These are phyloP conservation scores for Ophiostoma triangulosporum DNA, from an alignment of 2,329 filamentous ascomycete species.

Conservation along the genomic window DNA sequence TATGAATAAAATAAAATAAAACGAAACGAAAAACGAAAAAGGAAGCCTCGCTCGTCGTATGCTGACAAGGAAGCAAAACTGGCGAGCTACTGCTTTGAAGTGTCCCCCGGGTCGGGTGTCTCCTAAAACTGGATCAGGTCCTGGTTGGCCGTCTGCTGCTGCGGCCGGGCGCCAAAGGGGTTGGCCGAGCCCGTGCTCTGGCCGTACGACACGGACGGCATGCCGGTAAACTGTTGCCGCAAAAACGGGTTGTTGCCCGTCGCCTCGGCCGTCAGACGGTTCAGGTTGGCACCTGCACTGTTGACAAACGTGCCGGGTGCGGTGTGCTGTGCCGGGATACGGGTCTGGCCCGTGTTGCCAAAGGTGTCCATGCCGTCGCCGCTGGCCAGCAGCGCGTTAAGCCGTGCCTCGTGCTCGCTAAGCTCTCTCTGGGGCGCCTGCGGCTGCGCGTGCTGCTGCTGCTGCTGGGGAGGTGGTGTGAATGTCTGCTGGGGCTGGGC, in stretches of 20 bases:
- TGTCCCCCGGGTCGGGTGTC: neutral
- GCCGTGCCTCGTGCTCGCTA: slow-evolving; percentile 54
- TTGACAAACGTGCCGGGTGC: slow-evolving; percentile 95
- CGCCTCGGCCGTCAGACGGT: slow-evolving; percentile 54
- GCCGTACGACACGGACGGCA: slow-evolving; percentile 47
- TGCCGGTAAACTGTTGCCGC: slow-evolving; percentile 68
- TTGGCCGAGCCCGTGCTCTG: slow-evolving; percentile 37
- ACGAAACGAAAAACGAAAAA: no score
- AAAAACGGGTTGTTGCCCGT: slow-evolving; percentile 86
- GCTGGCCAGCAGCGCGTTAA: slow-evolving; percentile 73
- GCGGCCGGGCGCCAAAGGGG: slow-evolving; percentile 43
- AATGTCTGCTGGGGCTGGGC: slow-evolving; percentile 15
- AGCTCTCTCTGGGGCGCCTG: slow-evolving; percentile 41
- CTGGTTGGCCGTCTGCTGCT: slow-evolving; percentile 29
- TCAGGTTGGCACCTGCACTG: slow-evolving; percentile 71
- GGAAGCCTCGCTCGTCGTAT: no score
- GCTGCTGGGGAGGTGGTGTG: slow-evolving; percentile 16
- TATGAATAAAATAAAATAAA: no score
- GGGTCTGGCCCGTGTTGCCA: slow-evolving; percentile 89
- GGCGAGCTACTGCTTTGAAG: neutral
- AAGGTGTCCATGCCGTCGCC: slow-evolving; percentile 96
- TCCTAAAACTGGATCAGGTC: slow-evolving; percentile 49
- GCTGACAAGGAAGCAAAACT: no score
- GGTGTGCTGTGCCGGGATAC: slow-evolving; percentile 92
- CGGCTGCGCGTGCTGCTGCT: slow-evolving; percentile 26